Percentiles rank a stretch among this genome's conserved stretches.
phyloP scores from a whole-genome alignment of 2,329 filamentous ascomycete species.

The Aspergillus aculeatinus region DNA sequence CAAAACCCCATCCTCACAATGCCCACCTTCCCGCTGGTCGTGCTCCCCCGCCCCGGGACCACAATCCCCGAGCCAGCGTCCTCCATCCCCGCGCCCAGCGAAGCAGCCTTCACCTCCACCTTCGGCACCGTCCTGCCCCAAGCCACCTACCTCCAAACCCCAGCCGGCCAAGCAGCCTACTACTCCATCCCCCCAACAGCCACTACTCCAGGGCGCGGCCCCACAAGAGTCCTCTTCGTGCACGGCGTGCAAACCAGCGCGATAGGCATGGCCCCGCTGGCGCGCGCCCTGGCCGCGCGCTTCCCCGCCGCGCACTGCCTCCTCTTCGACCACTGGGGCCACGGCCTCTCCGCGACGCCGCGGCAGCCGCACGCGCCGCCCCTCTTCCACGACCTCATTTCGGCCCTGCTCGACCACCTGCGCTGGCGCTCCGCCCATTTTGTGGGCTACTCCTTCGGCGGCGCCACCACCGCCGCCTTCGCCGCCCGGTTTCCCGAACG shows the following conservation, averaged over 20 bases:
- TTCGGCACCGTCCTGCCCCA: slow-evolving; percentile 24
- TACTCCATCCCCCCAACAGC: slow-evolving; percentile 14
- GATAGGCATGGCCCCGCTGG: slow-evolving; percentile 49
- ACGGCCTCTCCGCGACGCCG: slow-evolving; percentile 54
- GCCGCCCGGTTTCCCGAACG: slow-evolving; percentile 28
- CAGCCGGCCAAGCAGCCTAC: slow-evolving; percentile 20
- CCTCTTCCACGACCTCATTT: slow-evolving; percentile 47
- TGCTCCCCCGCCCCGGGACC: slow-evolving; percentile 23
- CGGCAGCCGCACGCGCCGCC: slow-evolving; percentile 40
- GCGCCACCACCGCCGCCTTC: slow-evolving; percentile 41
- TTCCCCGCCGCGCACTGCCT: slow-evolving; percentile 44
- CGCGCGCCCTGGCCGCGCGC: slow-evolving; percentile 32
- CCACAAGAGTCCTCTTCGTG: slow-evolving; percentile 44
- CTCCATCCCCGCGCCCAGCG: slow-evolving; percentile 24
- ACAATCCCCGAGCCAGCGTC: neutral
- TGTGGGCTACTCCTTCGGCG: slow-evolving; percentile 54
- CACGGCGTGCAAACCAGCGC: slow-evolving; percentile 55
- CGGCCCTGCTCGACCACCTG: slow-evolving; percentile 42
- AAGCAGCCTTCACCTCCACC: slow-evolving; percentile 21
- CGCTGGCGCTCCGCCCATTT: slow-evolving; percentile 48
- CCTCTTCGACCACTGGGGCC: slow-evolving; percentile 54
- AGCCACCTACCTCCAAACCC: slow-evolving; percentile 24
- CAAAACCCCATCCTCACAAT: slow-evolving; percentile 4
- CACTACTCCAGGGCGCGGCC: neutral
- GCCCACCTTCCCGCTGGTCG: slow-evolving; percentile 10